Percentiles rank a stretch among this genome's conserved stretches.
These are phyloP conservation scores for Citrus medica DNA, from an alignment of 345 rosid species.

Conservation along the genomic window DNA sequence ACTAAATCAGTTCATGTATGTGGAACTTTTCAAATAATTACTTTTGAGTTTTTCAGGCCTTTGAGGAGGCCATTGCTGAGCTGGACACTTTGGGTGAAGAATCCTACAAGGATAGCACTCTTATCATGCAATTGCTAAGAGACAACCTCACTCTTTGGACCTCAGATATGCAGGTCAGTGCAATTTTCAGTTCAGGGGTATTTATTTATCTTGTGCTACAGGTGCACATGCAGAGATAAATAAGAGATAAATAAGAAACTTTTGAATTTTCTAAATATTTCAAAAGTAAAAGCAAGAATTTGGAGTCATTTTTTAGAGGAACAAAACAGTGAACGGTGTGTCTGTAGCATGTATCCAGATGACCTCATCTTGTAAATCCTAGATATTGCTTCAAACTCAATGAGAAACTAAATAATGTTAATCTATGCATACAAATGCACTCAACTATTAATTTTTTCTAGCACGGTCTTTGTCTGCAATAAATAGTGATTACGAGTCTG, in stretches of 20 bases:
- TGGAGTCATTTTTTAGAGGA: background rate
- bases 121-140: conserved; percentile 63
- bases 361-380: background rate
- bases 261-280: background rate
- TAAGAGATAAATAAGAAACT: background rate
- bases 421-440: background rate
- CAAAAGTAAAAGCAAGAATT: background rate
- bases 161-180: conserved; percentile 59
- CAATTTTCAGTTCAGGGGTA: background rate
- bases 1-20: background rate
- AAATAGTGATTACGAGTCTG: background rate
- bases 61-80: conserved; percentile 73
- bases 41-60: conserved; percentile 37
- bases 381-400: background rate
- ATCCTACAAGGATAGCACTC: conserved; percentile 64
- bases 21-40: background rate
- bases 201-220: background rate
- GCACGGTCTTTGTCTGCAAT: background rate
- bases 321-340: background rate
- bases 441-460: background rate
- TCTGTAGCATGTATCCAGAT: background rate
- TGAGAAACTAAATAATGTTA: background rate
- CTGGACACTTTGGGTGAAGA: conserved; percentile 63
- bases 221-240: background rate
- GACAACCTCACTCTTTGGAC: conserved; percentile 65